Conservation (phyloP, 2,329 filamentous ascomycete species). For the Colletotrichum falcatum region DNA sequence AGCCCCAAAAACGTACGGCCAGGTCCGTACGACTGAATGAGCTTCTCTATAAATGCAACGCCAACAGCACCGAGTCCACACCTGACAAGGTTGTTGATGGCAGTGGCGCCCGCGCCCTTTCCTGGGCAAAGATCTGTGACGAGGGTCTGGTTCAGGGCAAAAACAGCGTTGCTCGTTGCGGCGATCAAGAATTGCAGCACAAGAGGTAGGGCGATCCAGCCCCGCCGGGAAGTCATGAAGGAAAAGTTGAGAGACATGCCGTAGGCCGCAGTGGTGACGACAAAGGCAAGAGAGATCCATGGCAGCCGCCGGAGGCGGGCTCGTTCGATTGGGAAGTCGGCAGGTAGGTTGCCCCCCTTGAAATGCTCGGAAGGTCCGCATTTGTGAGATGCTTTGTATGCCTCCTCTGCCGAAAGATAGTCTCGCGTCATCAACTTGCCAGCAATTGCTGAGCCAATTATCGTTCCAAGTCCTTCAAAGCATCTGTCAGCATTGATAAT, state of each 20-base stretch:
- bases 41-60: conserved; percentile 14
- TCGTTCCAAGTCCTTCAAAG: conserved; percentile 51
- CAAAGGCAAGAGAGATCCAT: conserved; percentile 49
- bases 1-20: conserved; percentile 20
- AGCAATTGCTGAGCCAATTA: conserved; percentile 54
- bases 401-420: conserved; percentile 40
- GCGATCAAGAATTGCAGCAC: conserved; percentile 52
- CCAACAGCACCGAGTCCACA: conserved; percentile 27
- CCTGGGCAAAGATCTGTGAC: conserved; percentile 50
- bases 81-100: conserved; percentile 49
- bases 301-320: conserved; percentile 55
- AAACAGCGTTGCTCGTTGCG: conserved; percentile 52
- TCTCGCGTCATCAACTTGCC: conserved; percentile 57
- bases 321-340: conserved; percentile 58
- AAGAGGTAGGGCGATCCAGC: conserved; percentile 47
- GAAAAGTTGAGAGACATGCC: conserved; percentile 48
- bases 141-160: conserved; percentile 51
- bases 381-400: conserved; percentile 40
- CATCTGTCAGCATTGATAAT: neutral
- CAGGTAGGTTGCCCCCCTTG: conserved; percentile 45
- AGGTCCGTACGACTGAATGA: conserved; percentile 9
- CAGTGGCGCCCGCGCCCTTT: conserved; percentile 48
- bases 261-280: conserved; percentile 53
- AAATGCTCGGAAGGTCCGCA: conserved; percentile 44
- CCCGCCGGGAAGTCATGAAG: conserved; percentile 32